A percentile compares a stretch with the other conserved stretches of the same genome.
phyloP scores from a whole-genome alignment of 345 rosid genomes.

The Pseudoturritis turrita region DNA sequence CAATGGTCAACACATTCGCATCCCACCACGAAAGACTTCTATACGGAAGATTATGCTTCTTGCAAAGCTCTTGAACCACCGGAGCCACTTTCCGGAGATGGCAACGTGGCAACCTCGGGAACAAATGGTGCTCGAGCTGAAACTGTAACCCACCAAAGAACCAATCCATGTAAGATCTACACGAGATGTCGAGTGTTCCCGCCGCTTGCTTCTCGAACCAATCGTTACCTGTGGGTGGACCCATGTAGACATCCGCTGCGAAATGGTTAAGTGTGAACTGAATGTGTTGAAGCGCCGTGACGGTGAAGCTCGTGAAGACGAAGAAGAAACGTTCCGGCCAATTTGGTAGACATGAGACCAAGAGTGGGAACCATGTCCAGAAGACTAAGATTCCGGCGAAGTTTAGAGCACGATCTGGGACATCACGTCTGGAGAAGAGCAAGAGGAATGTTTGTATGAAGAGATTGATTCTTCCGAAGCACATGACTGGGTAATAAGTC shows the following conservation, averaged over 20 bases:
- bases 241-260: slow-evolving; percentile 67
- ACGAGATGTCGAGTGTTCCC: slow-evolving; percentile 78
- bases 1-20: slow-evolving; percentile 64
- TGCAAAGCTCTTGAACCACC: slow-evolving; percentile 66
- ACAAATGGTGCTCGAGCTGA: slow-evolving; percentile 96
- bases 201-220: slow-evolving; percentile 95
- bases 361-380: slow-evolving; percentile 95
- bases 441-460: slow-evolving; percentile 69
- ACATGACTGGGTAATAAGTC: slow-evolving; percentile 90
- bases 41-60: slow-evolving; percentile 88
- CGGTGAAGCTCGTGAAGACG: slow-evolving; percentile 61
- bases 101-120: slow-evolving; percentile 85
- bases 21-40: slow-evolving; percentile 70
- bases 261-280: slow-evolving; percentile 92
- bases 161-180: slow-evolving; percentile 92
- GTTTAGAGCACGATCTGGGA: slow-evolving; percentile 71
- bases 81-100: slow-evolving; percentile 77
- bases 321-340: slow-evolving; percentile 79
- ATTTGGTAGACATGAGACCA: slow-evolving; percentile 65
- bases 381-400: slow-evolving; percentile 62
- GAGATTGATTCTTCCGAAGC: slow-evolving; percentile 70
- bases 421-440: slow-evolving; percentile 48
- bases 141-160: slow-evolving; percentile 89
- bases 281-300: slow-evolving; percentile 72
- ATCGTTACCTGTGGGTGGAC: slow-evolving; percentile 68